phyloP scores from a whole-genome alignment of 129 eudicot species.

The Pittosporum tobira region DNA sequence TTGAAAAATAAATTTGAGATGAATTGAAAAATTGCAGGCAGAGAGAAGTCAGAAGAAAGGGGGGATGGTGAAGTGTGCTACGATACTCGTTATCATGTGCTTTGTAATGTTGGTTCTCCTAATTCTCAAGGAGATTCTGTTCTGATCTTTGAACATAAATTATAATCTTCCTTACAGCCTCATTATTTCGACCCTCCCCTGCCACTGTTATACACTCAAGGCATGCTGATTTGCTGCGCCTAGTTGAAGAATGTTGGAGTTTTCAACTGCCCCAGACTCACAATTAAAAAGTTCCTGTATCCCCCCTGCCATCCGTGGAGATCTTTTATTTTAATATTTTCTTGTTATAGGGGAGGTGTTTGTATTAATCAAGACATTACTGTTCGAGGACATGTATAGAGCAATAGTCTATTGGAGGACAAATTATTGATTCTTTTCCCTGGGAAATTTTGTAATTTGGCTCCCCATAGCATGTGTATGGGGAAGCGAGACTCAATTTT shows the following conservation, averaged over 20 bases:
- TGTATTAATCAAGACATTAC: slow-evolving; percentile 1
- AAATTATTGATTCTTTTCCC: slow-evolving; percentile 1
- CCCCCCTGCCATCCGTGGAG: too few relatives aligned
- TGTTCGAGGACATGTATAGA: slow-evolving; percentile 15
- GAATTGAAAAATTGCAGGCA: slow-evolving; percentile 43
- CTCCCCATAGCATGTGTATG: neutral
- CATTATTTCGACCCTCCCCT: neutral
- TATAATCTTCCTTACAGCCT: neutral
- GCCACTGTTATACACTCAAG: slow-evolving; percentile 9
- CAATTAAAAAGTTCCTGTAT: too few relatives aligned
- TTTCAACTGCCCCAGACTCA: neutral
- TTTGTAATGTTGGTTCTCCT: slow-evolving; percentile 69
- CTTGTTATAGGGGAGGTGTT: neutral
- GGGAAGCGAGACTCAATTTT: neutral
- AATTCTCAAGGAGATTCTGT: slow-evolving; percentile 53
- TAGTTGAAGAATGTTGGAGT: slow-evolving; percentile 3
- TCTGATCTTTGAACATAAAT: slow-evolving; percentile 15
- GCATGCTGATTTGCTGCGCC: neutral
- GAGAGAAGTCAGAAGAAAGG: slow-evolving; percentile 75
- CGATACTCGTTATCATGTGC: slow-evolving; percentile 79
- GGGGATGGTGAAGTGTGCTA: slow-evolving; percentile 79
- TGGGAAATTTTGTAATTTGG: slow-evolving; percentile 14
- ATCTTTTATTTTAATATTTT: too few relatives aligned
- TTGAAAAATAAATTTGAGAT: slow-evolving; percentile 2
- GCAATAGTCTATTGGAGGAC: slow-evolving; percentile 1